A percentile compares a stretch with the other conserved stretches of the same genome.
phyloP scores from a whole-genome alignment of 1,284 basidiomycete species.

The Singerocomus inundabilis region DNA sequence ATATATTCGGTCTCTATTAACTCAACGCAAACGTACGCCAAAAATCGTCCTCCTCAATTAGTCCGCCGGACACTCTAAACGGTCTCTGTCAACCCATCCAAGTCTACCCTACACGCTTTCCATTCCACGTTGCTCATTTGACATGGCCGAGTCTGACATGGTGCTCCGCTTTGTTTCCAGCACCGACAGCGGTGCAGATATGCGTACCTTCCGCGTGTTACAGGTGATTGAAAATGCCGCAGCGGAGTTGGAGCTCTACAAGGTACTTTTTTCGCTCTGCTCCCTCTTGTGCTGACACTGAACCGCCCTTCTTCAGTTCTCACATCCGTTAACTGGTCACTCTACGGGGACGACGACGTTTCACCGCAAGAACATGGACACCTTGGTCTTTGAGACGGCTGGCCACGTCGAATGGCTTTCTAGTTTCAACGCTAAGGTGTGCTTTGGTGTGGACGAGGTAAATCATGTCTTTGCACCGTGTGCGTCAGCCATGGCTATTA shows the following conservation, averaged over 20 bases:
- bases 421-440: constrained; percentile 42
- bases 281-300: background rate
- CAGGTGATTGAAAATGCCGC: constrained; percentile 34
- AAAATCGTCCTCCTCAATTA: background rate
- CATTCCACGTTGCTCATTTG: background rate
- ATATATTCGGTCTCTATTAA: constrained; percentile 18
- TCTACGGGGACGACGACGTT: constrained; percentile 46
- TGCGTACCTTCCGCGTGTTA: constrained; percentile 45
- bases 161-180: constrained; percentile 44
- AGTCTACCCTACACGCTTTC: background rate
- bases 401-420: constrained; percentile 54
- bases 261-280: constrained; percentile 31
- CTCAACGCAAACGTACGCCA: constrained; percentile 7
- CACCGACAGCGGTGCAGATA: constrained; percentile 37
- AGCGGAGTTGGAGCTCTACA: constrained; percentile 46
- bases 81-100: background rate
- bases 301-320: constrained; percentile 39
- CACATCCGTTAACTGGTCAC: constrained; percentile 49
- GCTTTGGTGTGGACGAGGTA: constrained; percentile 53
- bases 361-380: constrained; percentile 46
- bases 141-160: constrained; percentile 35
- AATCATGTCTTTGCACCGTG: constrained; percentile 3
- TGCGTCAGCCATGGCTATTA: background rate
- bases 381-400: constrained; percentile 47
- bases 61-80: background rate